These are phyloP conservation scores for Warburgia ugandensis DNA, from an alignment of 164 flowering plant genomes.

Conservation along the genomic window DNA sequence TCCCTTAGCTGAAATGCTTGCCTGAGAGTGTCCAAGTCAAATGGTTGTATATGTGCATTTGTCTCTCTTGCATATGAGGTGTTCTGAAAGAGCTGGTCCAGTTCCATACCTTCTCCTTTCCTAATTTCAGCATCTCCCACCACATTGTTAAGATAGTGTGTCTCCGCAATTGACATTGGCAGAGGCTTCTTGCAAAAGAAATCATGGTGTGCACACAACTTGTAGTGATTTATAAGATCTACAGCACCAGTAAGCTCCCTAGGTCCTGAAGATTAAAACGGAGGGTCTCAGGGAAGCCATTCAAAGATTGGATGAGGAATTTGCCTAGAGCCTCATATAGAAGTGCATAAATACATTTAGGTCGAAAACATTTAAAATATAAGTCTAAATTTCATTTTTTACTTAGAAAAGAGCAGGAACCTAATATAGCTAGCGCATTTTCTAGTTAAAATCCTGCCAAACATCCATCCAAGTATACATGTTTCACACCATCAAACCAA, in stretches of 20 bases:
- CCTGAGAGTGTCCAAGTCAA: constrained; percentile 56
- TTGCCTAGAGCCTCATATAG: neutral
- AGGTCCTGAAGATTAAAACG: constrained; percentile 38
- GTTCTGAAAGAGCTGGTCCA: constrained; percentile 67
- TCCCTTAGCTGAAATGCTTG: constrained; percentile 75
- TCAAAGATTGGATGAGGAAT: neutral
- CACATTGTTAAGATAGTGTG: constrained; percentile 79
- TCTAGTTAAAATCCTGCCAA: too few species aligned
- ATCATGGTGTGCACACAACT: constrained; percentile 63
- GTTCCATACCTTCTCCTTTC: constrained; percentile 90
- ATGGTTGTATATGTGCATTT: constrained; percentile 57
- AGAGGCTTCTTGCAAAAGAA: constrained; percentile 79
- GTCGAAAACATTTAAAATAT: too few species aligned
- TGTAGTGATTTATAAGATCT: constrained; percentile 75
- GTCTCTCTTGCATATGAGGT: constrained; percentile 34
- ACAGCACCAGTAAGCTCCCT: constrained; percentile 82
- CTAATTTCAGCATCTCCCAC: constrained; percentile 86
- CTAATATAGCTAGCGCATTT: too few species aligned
- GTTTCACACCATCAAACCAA: too few species aligned
- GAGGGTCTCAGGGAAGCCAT: neutral
- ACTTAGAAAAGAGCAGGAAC: too few species aligned
- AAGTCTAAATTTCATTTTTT: too few species aligned
- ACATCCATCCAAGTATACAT: too few species aligned
- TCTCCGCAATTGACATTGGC: constrained; percentile 69
- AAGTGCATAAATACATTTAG: neutral